Evolutionary conservation across 2,329 filamentous ascomycete genomes (phyloP).

Genomic region (Colletotrichum sp.): DNA sequence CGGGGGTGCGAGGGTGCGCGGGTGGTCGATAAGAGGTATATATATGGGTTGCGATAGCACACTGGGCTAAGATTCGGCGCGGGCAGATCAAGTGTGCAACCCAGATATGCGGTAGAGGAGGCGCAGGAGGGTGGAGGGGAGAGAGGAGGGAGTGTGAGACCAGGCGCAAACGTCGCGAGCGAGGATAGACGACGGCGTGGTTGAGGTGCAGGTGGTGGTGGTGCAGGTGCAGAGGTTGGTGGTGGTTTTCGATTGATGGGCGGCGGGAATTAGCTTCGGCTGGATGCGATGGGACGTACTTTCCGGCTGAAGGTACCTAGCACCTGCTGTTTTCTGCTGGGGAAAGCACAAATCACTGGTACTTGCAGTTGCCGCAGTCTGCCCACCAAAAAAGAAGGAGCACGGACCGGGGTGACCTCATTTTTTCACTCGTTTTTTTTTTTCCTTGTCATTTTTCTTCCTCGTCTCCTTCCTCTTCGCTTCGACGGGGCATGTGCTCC

Average conservation of each 20-base stretch:
- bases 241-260: neutral
- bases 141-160: neutral
- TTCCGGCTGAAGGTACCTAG: neutral
- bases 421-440: neutral
- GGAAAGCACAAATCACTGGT: neutral
- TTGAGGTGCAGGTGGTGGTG: neutral
- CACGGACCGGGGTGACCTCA: constrained; percentile 19
- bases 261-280: neutral
- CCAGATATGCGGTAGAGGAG: neutral
- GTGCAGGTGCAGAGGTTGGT: neutral
- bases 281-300: neutral
- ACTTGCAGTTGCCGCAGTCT: neutral
- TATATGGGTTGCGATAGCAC: neutral
- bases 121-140: neutral
- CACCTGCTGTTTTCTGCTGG: neutral
- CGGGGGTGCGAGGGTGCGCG: neutral
- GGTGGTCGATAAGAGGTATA: neutral
- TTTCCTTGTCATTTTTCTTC: neutral
- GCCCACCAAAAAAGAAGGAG: neutral
- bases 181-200: neutral
- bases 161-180: neutral
- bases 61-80: neutral
- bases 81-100: neutral
- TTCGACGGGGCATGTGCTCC: neutral
- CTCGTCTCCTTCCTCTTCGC: neutral